Evolutionary conservation across 495 filamentous ascomycete genomes (phyloP), one percentile per base, ranked within the genome.

Genomic region (Talaromyces proteolyticus): DNA sequence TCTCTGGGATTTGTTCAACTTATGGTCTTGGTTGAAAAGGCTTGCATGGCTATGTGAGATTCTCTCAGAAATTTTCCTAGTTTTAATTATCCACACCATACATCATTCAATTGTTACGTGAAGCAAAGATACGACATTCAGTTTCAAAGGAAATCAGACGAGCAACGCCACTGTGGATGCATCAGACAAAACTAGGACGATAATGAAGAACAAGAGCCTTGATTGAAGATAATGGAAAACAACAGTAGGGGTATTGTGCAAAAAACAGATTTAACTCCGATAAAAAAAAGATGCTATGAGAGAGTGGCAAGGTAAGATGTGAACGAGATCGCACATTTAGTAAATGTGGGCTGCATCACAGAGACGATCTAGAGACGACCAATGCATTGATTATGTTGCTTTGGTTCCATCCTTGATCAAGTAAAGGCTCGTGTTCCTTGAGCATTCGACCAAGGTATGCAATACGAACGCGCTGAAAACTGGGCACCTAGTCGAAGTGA

Each of bases 391-490:
- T 65, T 19, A 92, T 74, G 64, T 91, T 76, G 18, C 82, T 88
- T 48, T 78, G 72, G 56, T 81, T 76, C 88, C 88, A 96, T 21
- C 86, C 87, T 56, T 91, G 88, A 23, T 70, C 74, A 16, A 65
- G 59, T 14, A 95, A 61, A 0, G 85, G 67, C 20, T 75, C 57
- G 25, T 73, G 71, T 55, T 93, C 88, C 50, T 84, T 80, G 14
- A 95, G 74, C 34, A 91, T 77, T 58, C 79, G 85, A 44, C 91
- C 91, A 61, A 93, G 76, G 60, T 92, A 94, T 36, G 77, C 85
- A 22, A 95, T 77, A 36, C 76, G 79, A 19, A 95, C 68, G 23
- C 73, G 77, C 52, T 78, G 80, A 22, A 66, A 63, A 41, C 66
- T 62, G 1, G 75, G 56, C 19, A 88, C 67, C 69, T 72, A 29